Evolutionary conservation across 768 basidiomycete genomes (phyloP).

Genomic region (Calocybe indica): DNA sequence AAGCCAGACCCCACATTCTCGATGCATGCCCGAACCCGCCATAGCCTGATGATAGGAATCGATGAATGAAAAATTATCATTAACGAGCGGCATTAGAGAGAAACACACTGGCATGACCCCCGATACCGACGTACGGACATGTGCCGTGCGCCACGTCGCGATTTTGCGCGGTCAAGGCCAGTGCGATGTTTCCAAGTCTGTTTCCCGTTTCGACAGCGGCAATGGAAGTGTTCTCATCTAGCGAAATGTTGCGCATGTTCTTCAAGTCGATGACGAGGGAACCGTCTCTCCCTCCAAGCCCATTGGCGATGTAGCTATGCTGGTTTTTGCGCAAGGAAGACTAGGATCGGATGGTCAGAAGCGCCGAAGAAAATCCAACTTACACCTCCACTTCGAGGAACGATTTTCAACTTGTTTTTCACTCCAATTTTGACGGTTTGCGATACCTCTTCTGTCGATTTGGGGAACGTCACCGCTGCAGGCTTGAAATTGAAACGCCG

Average conservation of each 20-base stretch:
- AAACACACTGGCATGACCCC: neutral
- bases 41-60: constrained; percentile 9
- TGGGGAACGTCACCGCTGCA: constrained; percentile 22
- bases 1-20: constrained; percentile 21
- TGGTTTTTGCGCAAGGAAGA: neutral
- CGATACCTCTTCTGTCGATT: constrained; percentile 20
- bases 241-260: constrained; percentile 25
- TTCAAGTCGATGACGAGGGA: constrained; percentile 35
- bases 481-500: constrained; percentile 21
- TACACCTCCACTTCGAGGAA: constrained; percentile 38
- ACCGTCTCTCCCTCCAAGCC: constrained; percentile 34
- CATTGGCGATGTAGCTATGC: constrained; percentile 42
- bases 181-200: neutral
- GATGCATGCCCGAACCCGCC: constrained; percentile 21
- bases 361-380: constrained; percentile 12
- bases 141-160: neutral
- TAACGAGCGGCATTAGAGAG: neutral
- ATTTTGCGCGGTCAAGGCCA: neutral
- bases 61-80: neutral
- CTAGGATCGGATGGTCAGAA: no score
- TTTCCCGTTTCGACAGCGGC: constrained; percentile 25
- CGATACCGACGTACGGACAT: neutral
- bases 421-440: constrained; percentile 19
- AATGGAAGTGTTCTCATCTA: constrained; percentile 20
- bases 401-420: constrained; percentile 21